Percentiles rank a stretch among this genome's conserved stretches.
Evolutionary conservation across 2,329 filamentous ascomycete species (phyloP).

Genomic region (Waltergamsia citrina): DNA sequence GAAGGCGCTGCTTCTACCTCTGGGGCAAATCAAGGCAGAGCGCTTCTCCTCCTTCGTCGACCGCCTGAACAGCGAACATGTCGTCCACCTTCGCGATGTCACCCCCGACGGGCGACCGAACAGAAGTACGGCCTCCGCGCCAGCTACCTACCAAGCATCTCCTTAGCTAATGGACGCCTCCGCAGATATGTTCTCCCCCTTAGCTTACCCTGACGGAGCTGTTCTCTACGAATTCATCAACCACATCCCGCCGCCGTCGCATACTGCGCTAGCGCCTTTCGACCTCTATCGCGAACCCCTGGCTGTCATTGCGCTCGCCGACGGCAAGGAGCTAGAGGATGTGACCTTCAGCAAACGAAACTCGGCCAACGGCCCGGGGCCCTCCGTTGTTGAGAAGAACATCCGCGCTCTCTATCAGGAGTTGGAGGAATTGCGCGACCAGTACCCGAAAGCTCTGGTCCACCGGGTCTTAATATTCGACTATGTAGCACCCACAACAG

Average conservation of each 20-base stretch:
- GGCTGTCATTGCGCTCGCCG: conserved; percentile 74
- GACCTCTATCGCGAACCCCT: conserved; percentile 83
- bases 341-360: conserved; percentile 43
- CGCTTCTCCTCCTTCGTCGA: conserved; percentile 73
- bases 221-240: conserved; percentile 85
- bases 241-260: conserved; percentile 68
- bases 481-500: conserved; percentile 39
- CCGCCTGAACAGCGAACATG: conserved; percentile 68
- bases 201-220: conserved; percentile 76
- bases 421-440: conserved; percentile 60
- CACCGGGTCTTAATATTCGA: conserved; percentile 79
- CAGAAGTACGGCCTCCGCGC: conserved; percentile 52
- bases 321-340: conserved; percentile 60
- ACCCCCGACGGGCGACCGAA: conserved; percentile 77
- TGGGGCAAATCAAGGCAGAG: conserved; percentile 75
- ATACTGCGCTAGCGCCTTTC: conserved; percentile 75
- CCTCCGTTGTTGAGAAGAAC: conserved; percentile 45
- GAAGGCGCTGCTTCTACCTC: conserved; percentile 75
- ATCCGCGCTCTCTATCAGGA: conserved; percentile 54
- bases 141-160: not conserved
- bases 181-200: conserved; percentile 84
- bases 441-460: conserved; percentile 66
- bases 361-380: conserved; percentile 39
- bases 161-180: not conserved
- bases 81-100: conserved; percentile 78